Percentiles rank a stretch among this genome's conserved stretches.
These are phyloP conservation scores for Cladosporium sp. DNA, from an alignment of 2,329 filamentous ascomycete species.

Conservation along the genomic window DNA sequence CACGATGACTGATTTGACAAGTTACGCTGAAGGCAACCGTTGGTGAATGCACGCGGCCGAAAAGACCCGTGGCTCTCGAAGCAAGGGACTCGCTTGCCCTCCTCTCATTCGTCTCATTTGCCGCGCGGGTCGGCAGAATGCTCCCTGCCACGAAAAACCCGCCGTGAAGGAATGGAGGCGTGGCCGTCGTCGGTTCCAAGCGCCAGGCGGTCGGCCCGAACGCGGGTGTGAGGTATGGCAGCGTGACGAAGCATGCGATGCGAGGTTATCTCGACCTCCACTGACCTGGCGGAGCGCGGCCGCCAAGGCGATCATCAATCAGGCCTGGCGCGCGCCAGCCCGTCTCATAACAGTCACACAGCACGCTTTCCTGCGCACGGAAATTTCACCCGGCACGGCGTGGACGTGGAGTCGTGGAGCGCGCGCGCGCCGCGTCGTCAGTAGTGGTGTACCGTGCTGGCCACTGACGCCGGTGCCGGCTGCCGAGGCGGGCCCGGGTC, in stretches of 20 bases:
- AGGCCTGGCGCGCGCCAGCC: no score
- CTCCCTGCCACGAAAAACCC: background rate
- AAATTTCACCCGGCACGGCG: background rate
- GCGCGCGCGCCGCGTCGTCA: no score
- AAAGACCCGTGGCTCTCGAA: background rate
- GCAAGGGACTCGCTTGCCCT: background rate
- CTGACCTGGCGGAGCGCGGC: background rate
- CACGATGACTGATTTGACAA: background rate
- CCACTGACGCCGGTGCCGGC: background rate
- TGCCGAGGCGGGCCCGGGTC: background rate
- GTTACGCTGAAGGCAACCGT: no score
- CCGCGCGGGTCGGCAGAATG: slow-evolving; percentile 8
- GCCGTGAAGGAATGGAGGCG: background rate
- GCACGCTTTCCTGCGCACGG: no score
- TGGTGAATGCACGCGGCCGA: no score
- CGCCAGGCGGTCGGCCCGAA: no score
- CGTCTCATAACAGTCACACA: no score
- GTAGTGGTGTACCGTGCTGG: background rate
- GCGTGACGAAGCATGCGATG: background rate
- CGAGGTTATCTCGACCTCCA: background rate
- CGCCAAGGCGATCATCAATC: no score
- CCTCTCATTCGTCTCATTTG: background rate
- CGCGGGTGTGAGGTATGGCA: no score
- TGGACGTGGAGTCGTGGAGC: background rate
- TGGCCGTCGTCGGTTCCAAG: no score